Base-by-base conservation (phyloP, 306 rosid genomes). In the Castanea mollissima region DNA sequence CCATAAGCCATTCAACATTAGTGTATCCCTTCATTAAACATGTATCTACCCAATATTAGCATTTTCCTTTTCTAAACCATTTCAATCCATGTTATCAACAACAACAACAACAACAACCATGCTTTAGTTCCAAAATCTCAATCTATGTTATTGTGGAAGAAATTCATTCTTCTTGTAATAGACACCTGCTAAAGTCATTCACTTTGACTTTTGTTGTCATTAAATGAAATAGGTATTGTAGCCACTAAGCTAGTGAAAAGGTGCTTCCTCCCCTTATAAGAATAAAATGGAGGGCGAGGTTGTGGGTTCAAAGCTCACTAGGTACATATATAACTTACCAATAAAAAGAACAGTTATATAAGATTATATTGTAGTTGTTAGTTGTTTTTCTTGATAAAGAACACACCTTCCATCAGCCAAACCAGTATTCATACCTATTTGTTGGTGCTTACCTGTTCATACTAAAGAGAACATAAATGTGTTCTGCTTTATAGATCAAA, bases 1-100 rank as follows among this genome's bases (percentile, higher is more conserved):
- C 67, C 46, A 74, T 79, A 46, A 52, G 78, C 71, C 10, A 16
- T 75, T 70, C 58, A 65, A 20, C 14, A 14, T 55, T 76, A 21
- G 18, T 29, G 35, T 38, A 51, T 70, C 16, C 21, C 49, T 73
- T 64, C 74, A 12, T 9, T 13, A 21, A 6, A 65, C 35, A n/a
- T 55, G 55, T 16, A 31, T 75, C 18, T 68, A 56, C 13, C 10
- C 20, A 4, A n/a, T 27, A 58, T 58, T 11, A 49, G 54, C 54
- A 49, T 49, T 49, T 44, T 13, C 54, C 15, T 49, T 49, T 49
- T 49, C 54, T 49, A 49, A 49, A 49, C 54, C 54, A 49, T 49
- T 46, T 49, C 54, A 49, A 49, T 49, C 16, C 15, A 12, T 12
- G 54, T 49, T 49, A 49, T 49, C 46, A 38, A 38, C 46, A 38